phyloP scores from a whole-genome alignment of 768 basidiomycete species.

The Lactifluus hygrophoroides region DNA sequence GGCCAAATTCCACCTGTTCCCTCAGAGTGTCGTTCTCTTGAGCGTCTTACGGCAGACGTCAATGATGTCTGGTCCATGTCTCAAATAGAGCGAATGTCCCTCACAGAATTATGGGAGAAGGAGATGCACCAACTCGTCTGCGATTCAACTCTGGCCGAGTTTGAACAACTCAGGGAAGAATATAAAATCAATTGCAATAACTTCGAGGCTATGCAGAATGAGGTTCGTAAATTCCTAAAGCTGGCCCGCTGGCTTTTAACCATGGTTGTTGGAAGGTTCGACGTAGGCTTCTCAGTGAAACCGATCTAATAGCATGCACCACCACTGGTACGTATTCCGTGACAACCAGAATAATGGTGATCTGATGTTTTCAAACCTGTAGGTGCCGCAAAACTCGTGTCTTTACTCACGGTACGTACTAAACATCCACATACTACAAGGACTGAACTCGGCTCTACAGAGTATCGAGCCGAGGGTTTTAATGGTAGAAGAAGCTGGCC shows the following conservation, averaged over 20 bases:
- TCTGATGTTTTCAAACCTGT: neutral
- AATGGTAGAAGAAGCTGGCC: conserved; percentile 73
- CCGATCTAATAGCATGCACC: conserved; percentile 65
- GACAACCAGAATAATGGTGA: neutral
- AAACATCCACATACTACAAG: neutral
- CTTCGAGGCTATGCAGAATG: conserved; percentile 37
- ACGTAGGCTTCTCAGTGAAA: conserved; percentile 41
- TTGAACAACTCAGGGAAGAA: conserved; percentile 32
- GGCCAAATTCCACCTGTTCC: conserved; percentile 33
- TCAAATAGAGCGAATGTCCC: conserved; percentile 34
- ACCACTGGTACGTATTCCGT: conserved; percentile 47
- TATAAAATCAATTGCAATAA: conserved; percentile 33
- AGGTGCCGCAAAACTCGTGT: conserved; percentile 61
- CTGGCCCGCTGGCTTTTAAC: neutral
- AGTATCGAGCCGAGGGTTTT: conserved; percentile 50
- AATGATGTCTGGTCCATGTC: conserved; percentile 49
- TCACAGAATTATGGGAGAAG: conserved; percentile 41
- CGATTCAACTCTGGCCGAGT: conserved; percentile 32
- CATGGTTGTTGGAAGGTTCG: conserved; percentile 35
- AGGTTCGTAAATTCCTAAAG: conserved; percentile 36
- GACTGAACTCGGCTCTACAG: conserved; percentile 26
- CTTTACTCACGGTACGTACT: conserved; percentile 41
- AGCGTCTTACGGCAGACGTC: conserved; percentile 27
- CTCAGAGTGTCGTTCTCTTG: conserved; percentile 28
- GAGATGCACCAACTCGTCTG: conserved; percentile 30